Conservation (phyloP, 208 protist species). For the Leishmania major region DNA sequence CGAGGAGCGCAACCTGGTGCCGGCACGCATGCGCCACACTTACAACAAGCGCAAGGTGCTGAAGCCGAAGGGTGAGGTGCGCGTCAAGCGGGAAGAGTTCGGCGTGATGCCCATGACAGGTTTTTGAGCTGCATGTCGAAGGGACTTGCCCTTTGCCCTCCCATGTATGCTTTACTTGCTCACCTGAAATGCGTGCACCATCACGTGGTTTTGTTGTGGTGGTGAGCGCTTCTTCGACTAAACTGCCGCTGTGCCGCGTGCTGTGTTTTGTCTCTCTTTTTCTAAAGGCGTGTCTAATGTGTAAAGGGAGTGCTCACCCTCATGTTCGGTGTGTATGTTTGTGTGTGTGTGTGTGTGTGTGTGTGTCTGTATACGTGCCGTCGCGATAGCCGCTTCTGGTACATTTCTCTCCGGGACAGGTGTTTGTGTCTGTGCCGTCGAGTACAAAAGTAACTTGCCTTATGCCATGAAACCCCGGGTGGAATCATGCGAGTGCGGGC, state of each 20-base stretch:
- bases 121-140: slow-evolving; percentile 43
- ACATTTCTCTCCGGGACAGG: background rate
- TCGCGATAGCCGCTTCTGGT: background rate
- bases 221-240: background rate
- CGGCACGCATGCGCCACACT: slow-evolving; percentile 83
- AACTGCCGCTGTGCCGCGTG: background rate
- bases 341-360: background rate
- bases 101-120: slow-evolving; percentile 78
- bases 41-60: slow-evolving; percentile 91
- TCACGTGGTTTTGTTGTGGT: background rate
- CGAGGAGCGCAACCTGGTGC: slow-evolving; percentile 90
- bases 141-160: background rate
- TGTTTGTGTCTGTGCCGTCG: background rate
- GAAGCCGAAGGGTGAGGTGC: slow-evolving; percentile 88
- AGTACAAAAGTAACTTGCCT: background rate
- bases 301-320: background rate
- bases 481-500: background rate
- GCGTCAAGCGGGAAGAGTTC: slow-evolving; percentile 82
- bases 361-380: background rate
- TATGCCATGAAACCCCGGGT: background rate
- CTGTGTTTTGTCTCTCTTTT: slow-evolving; percentile 6
- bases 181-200: background rate
- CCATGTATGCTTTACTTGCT: background rate
- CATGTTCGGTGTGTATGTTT: background rate
- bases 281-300: slow-evolving; percentile 3